Base-by-base conservation (phyloP, 1,284 basidiomycete species). In the Ceratobasidium sp. region DNA sequence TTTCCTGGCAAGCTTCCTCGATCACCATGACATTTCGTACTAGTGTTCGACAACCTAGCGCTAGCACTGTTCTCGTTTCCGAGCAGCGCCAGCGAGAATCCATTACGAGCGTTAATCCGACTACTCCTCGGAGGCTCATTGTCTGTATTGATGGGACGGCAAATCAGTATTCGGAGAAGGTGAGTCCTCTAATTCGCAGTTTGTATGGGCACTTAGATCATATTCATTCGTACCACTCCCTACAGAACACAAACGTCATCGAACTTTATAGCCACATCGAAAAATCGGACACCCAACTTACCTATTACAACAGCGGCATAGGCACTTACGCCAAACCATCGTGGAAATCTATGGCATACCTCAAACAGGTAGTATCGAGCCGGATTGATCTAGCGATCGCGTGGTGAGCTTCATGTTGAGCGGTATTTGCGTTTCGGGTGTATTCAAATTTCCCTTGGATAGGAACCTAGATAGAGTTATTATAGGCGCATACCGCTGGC, bases 391-490 rank as follows among this genome's bases (percentile, higher is more conserved):
- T 74, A 4, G 73, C 73, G 7, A 61, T 74, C 26, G 73, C 73
- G 44, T 74, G 66, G 73, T 74, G 35, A 38, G 35, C 11, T 38
- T 11, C 4, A 4, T 5, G 11, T 38, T 5, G 4, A 38, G 11
- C 35, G 35, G 35, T 11, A 38, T 38, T 4, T 11, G n/a, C 35
- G 11, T 38, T 38, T 38, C 35, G 11, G 11, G 32, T 11, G 23
- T 52, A 28, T 23, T 32, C 11, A 11, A 38, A 18, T 13, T 30
- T n/a, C 14, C 18, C 18, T 55, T 9, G 16, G 0, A 9, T 49
- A 75, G 74, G 74, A 63, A 72, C 30, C 38, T 75, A 6, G 73
- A 74, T 38, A 71, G 23, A 30, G 69, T 71, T n/a, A 52, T 75
- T 43, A 38, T 64, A 9, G 64, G 55, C 8, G 74, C 73, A 1